Percentiles rank a stretch among this genome's conserved stretches.
phyloP scores from a whole-genome alignment of 2,329 filamentous ascomycete genomes.

The Pseudogymnoascus sp. region DNA sequence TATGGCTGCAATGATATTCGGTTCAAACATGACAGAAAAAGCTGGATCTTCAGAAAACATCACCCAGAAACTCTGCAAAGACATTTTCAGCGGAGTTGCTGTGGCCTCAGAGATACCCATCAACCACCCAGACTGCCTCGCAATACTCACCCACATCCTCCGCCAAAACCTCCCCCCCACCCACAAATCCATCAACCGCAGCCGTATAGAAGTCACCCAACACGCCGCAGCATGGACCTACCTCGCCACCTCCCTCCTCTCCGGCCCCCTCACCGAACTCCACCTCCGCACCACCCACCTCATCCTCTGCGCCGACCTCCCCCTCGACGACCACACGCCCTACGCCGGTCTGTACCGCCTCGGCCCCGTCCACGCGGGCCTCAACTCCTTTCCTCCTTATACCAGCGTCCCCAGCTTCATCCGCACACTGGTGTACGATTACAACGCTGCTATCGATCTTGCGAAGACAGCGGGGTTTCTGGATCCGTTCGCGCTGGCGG shows the following conservation, averaged over 20 bases:
- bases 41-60: constrained; percentile 5
- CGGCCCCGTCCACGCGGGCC: neutral
- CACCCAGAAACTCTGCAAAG: constrained; percentile 6
- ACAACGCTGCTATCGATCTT: constrained; percentile 15
- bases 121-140: neutral
- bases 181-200: neutral
- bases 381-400: constrained; percentile 17
- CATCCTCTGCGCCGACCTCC: constrained; percentile 16
- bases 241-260: constrained; percentile 14
- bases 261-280: constrained; percentile 16
- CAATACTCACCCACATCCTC: neutral
- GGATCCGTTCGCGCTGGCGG: constrained; percentile 23
- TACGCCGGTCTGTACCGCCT: constrained; percentile 13
- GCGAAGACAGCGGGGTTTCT: constrained; percentile 9
- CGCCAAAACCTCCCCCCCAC: neutral
- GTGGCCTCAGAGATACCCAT: neutral
- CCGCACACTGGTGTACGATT: constrained; percentile 15
- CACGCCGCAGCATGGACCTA: constrained; percentile 14
- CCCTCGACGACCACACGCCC: constrained; percentile 10
- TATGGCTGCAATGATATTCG: constrained; percentile 8
- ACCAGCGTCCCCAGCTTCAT: constrained; percentile 21
- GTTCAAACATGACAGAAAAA: constrained; percentile 10
- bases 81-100: neutral
- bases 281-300: constrained; percentile 21
- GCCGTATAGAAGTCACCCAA: constrained; percentile 9